phyloP scores from a whole-genome alignment of 768 basidiomycete species.

The Saitozyma sp. region DNA sequence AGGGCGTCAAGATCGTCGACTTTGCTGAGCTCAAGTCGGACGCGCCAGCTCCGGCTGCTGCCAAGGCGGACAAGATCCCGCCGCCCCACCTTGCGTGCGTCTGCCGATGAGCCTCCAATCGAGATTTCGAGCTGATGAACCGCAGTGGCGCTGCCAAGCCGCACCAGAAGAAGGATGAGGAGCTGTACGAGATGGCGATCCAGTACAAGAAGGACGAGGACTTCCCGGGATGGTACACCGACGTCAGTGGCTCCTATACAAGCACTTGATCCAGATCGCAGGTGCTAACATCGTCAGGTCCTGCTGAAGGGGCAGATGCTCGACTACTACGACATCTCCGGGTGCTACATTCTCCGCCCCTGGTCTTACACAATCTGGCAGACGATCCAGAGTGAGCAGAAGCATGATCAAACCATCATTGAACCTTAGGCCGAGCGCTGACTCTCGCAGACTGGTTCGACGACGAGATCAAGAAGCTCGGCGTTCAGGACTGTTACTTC shows the following conservation, averaged over 20 bases:
- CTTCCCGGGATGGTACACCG: slow-evolving; percentile 91
- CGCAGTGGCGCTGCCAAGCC: slow-evolving; percentile 9
- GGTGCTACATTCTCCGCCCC: slow-evolving; percentile 97
- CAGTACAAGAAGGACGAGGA: slow-evolving; percentile 95
- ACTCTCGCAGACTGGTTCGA: slow-evolving; percentile 80
- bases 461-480: slow-evolving; percentile 83
- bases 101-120: background rate
- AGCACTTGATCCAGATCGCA: background rate
- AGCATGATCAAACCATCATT: background rate
- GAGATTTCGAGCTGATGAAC: slow-evolving; percentile 29
- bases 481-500: slow-evolving; percentile 96
- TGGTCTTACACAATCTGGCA: slow-evolving; percentile 99
- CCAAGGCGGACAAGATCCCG: slow-evolving; percentile 40
- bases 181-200: slow-evolving; percentile 86
- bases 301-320: slow-evolving; percentile 97
- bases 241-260: slow-evolving; percentile 58
- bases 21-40: slow-evolving; percentile 63
- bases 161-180: slow-evolving; percentile 65
- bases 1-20: slow-evolving; percentile 70
- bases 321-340: slow-evolving; percentile 97
- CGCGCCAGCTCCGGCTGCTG: slow-evolving; percentile 39
- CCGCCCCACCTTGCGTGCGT: slow-evolving; percentile 42
- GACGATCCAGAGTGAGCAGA: slow-evolving; percentile 73
- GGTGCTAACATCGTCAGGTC: slow-evolving; percentile 60
- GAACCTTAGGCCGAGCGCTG: background rate